Evolutionary conservation across 495 filamentous ascomycete genomes (phyloP), one percentile per base, ranked within the genome.

Genomic region (Penicillium macrosclerotiorum): DNA sequence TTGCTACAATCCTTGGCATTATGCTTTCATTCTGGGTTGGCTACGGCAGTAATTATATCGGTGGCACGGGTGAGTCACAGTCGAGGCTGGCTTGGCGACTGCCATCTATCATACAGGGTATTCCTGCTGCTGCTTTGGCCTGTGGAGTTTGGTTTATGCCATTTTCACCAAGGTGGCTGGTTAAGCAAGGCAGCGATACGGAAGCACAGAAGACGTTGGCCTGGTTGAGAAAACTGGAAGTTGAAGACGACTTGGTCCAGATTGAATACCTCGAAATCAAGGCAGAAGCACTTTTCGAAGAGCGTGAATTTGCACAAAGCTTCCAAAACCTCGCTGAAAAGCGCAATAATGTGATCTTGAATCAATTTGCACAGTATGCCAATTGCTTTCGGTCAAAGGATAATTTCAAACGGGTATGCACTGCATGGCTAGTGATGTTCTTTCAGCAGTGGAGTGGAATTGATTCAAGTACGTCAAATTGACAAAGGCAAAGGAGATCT

Each of bases 1-100:
- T 86, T 81, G 85, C 87, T 8, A 90, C 90, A 30, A 89, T 85
- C 25, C 88, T 88, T 80, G 84, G 76, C 20, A 83, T 80, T 34
- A 60, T 82, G 54, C 77, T 83, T 37, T 83, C 85, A 54, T 90
- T 82, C 67, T 88, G 86, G 69, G 81, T 88, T 54, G 82, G 86
- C 51, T 89, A 88, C 37, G 65, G 65, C 12, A 67, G 63, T 37
- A 72, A 73, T 50, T 67, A 71, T 43, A 73, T 68, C 23, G 63
- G 63, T 4, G 60, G 67, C 2, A 63, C 49, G 5, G 73, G 73
- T 1, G 58, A 46, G 18, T 49, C 42, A 3, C 70, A 75, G 43
- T 55, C 59, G 13, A 51, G 68, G 38, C 46, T 72, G n/a, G 69
- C 71, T 1, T 79, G 74, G 76, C 65, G 70, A 37, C 68, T 78